A percentile compares a stretch with the other conserved stretches of the same genome.
phyloP scores from a whole-genome alignment of 331 rosid species.

The Spiraea crenata region DNA sequence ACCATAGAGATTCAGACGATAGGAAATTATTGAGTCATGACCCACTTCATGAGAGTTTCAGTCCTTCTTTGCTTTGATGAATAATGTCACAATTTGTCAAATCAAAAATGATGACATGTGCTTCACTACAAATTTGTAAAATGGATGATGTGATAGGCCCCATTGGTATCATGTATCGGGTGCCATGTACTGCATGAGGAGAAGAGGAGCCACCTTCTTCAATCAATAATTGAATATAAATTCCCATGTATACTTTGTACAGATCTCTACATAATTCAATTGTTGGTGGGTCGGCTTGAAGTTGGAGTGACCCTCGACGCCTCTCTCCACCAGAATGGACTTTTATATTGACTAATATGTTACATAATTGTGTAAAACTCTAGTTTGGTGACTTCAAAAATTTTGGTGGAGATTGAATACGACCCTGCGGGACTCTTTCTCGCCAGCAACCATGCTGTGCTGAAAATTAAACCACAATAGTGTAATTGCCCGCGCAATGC shows the following conservation, averaged over 20 bases:
- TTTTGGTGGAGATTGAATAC: not conserved
- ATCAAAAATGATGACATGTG: not conserved
- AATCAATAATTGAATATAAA: too few species aligned
- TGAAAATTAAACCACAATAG: not conserved
- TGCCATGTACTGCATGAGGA: not conserved
- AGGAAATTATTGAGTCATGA: conserved; percentile 24
- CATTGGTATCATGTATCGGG: conserved; percentile 11
- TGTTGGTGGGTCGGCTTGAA: too few species aligned
- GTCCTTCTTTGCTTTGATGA: not conserved
- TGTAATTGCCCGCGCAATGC: too few species aligned
- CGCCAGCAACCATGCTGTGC: not conserved
- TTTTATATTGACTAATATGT: not conserved
- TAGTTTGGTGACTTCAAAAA: not conserved
- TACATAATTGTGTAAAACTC: not conserved
- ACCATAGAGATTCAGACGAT: conserved; percentile 14
- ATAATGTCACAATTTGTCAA: conserved; percentile 14
- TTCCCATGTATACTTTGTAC: too few species aligned
- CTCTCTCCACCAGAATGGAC: not conserved
- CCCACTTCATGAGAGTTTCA: conserved; percentile 16
- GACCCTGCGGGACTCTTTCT: not conserved
- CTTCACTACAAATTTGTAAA: conserved; percentile 4
- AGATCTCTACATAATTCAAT: too few species aligned
- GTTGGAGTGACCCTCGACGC: not conserved
- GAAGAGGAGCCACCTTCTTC: too few species aligned
- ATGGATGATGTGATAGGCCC: conserved; percentile 27